Base-by-base conservation (phyloP, 352 stramenopile species). In the Globisporangium acanthophoron region DNA sequence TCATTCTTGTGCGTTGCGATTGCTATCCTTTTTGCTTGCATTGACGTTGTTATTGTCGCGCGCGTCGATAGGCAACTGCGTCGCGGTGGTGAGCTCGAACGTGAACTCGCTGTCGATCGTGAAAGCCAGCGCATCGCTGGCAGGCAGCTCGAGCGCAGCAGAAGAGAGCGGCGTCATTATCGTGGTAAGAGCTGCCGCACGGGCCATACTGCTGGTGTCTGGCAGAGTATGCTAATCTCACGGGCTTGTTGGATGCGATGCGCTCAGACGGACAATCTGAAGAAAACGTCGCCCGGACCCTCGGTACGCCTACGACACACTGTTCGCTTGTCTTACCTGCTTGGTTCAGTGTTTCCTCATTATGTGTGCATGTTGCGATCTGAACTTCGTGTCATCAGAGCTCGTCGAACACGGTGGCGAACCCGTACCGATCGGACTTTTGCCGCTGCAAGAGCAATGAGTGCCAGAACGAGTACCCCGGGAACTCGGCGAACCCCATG, bases 391-490 rank as follows among this genome's bases (percentile, higher is more conserved):
- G 18, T 47, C 3, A 35, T 49, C 7, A 61, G 55, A 46, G 11
- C 12, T 43, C 21, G 9, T 48, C 49, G 3, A 58, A 7, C 2
- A 44, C 43, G 8, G 58, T 64, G 16, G 18, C 52, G 15, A 65
- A 54, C 9, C 74, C 70, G 13, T 92, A 92, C 52, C 67, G 59
- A 6, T 89, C 82, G 7, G 82, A 62, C 3, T 89, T 84, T 47
- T 92, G 82, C 49, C 76, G 82, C 8, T 92, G 82, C 64, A 78
- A 79, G 44, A 54, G 61, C 45, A 78, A 58, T 7, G 80, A 92
- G 62, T 92, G 82, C 65, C 80, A 90, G 67, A 81, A 87, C 56
- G 65, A 83, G 29, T 83, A 80, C 44, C 76, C 73, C 27, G 82
- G 78, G 1, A 61, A 76, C 33, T 67, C 61, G 5, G 71, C 68